A percentile compares a stretch with the other conserved stretches of the same genome.
Conservation (phyloP, 1,284 basidiomycete genomes). For the Volvariella volvacea region DNA sequence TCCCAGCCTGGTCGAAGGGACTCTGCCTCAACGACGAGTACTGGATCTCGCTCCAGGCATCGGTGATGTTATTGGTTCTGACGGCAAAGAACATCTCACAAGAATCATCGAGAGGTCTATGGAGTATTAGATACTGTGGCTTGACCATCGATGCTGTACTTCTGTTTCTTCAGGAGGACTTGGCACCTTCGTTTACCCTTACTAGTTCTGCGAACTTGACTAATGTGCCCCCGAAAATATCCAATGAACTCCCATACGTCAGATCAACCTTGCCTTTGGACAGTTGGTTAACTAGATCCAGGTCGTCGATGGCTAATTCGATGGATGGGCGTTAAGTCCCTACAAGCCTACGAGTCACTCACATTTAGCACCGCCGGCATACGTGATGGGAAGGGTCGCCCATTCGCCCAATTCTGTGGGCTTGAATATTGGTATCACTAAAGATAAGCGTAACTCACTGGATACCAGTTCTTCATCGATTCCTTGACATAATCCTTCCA, state of each 20-base stretch:
- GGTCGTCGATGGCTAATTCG: constrained; percentile 69
- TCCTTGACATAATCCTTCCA: constrained; percentile 95
- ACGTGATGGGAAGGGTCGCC: constrained; percentile 89
- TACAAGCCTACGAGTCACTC: constrained; percentile 12
- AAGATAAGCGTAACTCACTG: constrained; percentile 41
- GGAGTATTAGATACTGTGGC: constrained; percentile 47
- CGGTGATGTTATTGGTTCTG: constrained; percentile 71
- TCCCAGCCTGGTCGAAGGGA: constrained; percentile 73
- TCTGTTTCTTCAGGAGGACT: too few species aligned
- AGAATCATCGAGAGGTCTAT: constrained; percentile 71
- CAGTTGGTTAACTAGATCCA: constrained; percentile 77
- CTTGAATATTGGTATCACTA: constrained; percentile 1
- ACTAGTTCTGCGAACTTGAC: constrained; percentile 69
- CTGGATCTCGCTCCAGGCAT: constrained; percentile 84
- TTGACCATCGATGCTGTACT: not conserved
- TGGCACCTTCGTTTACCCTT: constrained; percentile 15
- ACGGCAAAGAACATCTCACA: constrained; percentile 74
- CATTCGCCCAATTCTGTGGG: constrained; percentile 84
- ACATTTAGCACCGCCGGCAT: constrained; percentile 95
- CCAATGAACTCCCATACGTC: constrained; percentile 84
- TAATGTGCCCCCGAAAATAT: constrained; percentile 71
- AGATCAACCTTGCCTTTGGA: constrained; percentile 88
- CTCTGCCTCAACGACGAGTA: constrained; percentile 82
- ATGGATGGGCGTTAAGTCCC: constrained; percentile 4
- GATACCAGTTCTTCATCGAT: constrained; percentile 89